phyloP scores from a whole-genome alignment of 371 early-diverging fungal genomes.

The Mortierella sp. region DNA sequence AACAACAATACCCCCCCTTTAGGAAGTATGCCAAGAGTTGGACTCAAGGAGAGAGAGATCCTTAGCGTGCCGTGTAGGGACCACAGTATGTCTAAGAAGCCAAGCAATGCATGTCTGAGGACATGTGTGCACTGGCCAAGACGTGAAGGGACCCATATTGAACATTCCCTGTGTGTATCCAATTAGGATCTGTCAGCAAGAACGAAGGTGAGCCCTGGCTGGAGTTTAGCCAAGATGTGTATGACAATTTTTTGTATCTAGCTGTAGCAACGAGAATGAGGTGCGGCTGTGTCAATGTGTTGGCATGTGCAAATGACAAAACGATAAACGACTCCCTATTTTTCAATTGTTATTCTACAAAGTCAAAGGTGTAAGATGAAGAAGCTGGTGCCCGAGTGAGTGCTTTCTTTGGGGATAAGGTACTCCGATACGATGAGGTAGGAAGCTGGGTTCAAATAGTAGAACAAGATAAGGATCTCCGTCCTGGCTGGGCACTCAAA shows the following conservation, averaged over 20 bases:
- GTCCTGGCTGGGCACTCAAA: neutral
- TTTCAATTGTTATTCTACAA: neutral
- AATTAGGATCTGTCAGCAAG: slow-evolving; percentile 10
- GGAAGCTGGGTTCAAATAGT: too few relatives aligned
- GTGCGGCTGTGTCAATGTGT: too few relatives aligned
- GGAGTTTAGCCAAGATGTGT: neutral
- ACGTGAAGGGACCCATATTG: neutral
- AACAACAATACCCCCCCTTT: neutral
- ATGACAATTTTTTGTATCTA: neutral
- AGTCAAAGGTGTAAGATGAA: neutral
- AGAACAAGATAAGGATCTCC: too few relatives aligned
- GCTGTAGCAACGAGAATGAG: neutral
- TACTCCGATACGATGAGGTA: too few relatives aligned
- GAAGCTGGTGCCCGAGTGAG: neutral
- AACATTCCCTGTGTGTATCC: neutral
- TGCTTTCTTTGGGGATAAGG: neutral
- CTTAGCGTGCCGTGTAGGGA: neutral
- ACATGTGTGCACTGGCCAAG: slow-evolving; percentile 7
- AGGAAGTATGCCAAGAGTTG: slow-evolving; percentile 12
- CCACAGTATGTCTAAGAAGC: neutral
- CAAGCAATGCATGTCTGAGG: neutral
- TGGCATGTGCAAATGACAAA: neutral
- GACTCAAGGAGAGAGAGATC: neutral
- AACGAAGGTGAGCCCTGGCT: neutral
- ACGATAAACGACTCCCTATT: neutral